phyloP scores from a whole-genome alignment of 2,329 filamentous ascomycete species.

The Bertia moriformis region DNA sequence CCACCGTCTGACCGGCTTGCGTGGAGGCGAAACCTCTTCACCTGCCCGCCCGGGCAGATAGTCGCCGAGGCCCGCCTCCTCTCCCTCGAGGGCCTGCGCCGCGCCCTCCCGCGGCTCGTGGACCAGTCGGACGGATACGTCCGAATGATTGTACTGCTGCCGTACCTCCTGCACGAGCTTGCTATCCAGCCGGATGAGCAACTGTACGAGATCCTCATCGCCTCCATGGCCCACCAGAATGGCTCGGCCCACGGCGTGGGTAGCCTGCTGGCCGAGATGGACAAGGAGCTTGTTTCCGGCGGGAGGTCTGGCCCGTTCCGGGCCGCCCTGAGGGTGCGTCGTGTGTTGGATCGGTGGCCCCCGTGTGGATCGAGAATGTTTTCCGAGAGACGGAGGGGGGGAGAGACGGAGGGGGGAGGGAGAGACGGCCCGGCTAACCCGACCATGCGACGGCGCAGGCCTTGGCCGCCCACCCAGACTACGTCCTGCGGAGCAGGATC shows the following conservation, averaged over 20 bases:
- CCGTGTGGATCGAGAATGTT: too few relatives aligned
- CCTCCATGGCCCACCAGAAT: slow-evolving; percentile 49
- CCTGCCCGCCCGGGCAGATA: too few relatives aligned
- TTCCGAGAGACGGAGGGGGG: too few relatives aligned
- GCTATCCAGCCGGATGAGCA: slow-evolving; percentile 35
- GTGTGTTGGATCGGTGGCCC: too few relatives aligned
- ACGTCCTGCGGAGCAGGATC: slow-evolving; percentile 57
- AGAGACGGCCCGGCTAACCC: too few relatives aligned
- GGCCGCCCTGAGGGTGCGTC: too few relatives aligned
- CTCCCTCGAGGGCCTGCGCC: background rate
- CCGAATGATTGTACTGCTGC: background rate
- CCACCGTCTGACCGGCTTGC: too few relatives aligned
- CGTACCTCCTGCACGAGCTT: slow-evolving; percentile 18
- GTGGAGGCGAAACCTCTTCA: too few relatives aligned
- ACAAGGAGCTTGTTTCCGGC: too few relatives aligned
- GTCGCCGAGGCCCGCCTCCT: too few relatives aligned
- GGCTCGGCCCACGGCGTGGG: slow-evolving; percentile 54
- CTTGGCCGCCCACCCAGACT: slow-evolving; percentile 74
- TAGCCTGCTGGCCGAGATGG: slow-evolving; percentile 61
- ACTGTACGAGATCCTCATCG: slow-evolving; percentile 63
- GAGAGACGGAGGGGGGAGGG: too few relatives aligned
- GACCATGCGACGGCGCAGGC: slow-evolving; percentile 31
- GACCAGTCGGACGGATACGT: background rate
- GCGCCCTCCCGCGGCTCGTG: background rate
- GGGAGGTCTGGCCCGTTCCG: too few relatives aligned